Evolutionary conservation across 495 filamentous ascomycete species (phyloP).

Genomic region (Tuber brumale): DNA sequence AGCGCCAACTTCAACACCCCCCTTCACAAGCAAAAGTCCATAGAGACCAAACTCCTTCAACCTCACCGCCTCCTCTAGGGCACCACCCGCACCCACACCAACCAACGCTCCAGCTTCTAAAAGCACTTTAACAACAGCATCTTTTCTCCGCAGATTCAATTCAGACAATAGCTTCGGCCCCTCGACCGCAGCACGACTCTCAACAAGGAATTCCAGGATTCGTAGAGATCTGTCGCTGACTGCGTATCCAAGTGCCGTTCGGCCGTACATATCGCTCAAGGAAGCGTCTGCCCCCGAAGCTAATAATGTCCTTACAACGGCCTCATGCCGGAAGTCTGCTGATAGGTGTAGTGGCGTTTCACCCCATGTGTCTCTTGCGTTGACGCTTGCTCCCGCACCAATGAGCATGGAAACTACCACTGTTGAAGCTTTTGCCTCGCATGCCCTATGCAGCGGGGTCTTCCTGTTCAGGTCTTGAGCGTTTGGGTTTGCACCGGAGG

Average conservation of each 20-base stretch:
- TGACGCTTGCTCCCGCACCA: constrained; percentile 25
- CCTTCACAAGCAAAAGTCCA: background rate
- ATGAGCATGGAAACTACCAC: constrained; percentile 20
- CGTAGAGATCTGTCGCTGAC: background rate
- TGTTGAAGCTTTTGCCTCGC: constrained; percentile 1
- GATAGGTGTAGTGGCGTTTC: constrained; percentile 25
- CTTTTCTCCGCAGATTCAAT: background rate
- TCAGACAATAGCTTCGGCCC: background rate
- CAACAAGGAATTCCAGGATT: background rate
- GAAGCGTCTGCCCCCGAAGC: constrained; percentile 14
- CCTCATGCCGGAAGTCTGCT: constrained; percentile 16
- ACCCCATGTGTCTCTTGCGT: constrained; percentile 23
- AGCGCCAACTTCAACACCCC: background rate
- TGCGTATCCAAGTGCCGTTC: constrained; percentile 3
- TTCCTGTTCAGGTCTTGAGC: background rate
- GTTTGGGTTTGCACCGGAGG: constrained; percentile 4
- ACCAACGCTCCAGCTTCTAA: background rate
- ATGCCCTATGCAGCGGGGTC: constrained; percentile 11
- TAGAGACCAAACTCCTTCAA: background rate
- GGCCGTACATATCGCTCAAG: constrained; percentile 1
- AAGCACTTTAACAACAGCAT: background rate
- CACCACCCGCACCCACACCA: background rate
- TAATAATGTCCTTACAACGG: constrained; percentile 11
- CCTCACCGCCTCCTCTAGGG: background rate
- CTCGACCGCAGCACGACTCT: background rate